Conservation (phyloP, 805 yeast genomes). For the Starmerella davenportii region DNA sequence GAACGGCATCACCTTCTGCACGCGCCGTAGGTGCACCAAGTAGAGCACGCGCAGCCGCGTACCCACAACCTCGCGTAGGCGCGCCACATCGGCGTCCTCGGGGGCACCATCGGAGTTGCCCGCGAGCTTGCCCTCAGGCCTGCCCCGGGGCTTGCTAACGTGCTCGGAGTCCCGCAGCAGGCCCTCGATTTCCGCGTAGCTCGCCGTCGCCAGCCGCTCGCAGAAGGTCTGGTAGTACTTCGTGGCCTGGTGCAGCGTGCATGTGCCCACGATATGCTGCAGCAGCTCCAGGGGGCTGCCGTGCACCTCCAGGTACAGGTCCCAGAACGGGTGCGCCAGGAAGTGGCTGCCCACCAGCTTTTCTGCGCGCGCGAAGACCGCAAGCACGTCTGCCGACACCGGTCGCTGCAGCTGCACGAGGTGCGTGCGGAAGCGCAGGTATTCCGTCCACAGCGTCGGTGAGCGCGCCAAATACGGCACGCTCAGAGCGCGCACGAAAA, state of each 20-base stretch:
- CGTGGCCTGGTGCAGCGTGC: conserved; percentile 58
- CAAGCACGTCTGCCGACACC: conserved; percentile 10
- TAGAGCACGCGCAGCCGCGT: conserved; percentile 9
- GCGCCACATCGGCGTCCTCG: not conserved
- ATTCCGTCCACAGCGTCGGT: conserved; percentile 25
- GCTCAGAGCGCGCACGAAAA: conserved; percentile 23
- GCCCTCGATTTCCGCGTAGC: not conserved
- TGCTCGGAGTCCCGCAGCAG: conserved; percentile 7
- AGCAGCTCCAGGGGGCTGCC: conserved; percentile 31
- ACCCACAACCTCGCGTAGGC: conserved; percentile 4
- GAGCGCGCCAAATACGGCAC: conserved; percentile 18
- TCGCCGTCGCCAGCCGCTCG: not conserved
- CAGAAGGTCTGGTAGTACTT: conserved; percentile 31
- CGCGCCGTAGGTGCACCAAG: conserved; percentile 21
- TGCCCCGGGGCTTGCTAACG: not conserved
- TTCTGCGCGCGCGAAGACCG: conserved; percentile 32
- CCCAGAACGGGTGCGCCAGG: conserved; percentile 70
- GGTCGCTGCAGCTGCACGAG: conserved; percentile 9
- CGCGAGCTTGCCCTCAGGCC: not conserved
- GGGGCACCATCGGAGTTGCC: not conserved
- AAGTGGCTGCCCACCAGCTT: conserved; percentile 48
- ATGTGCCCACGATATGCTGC: conserved; percentile 23
- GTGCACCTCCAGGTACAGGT: conserved; percentile 42
- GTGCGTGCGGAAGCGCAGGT: conserved; percentile 22
- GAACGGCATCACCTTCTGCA: conserved; percentile 47